Conservation (phyloP, 805 yeast species). For the Lachancea sp. region DNA sequence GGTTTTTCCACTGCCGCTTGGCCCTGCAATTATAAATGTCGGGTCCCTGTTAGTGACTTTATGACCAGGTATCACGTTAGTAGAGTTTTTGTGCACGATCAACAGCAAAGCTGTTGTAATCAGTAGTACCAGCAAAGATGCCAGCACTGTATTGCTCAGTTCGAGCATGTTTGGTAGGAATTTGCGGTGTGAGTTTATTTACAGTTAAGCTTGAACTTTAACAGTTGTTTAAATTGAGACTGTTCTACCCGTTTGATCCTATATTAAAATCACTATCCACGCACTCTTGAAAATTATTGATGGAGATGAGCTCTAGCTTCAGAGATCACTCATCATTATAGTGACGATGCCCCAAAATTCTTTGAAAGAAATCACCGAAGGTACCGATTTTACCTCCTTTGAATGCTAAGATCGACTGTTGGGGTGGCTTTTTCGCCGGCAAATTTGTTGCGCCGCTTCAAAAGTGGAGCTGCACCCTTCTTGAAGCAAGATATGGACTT, state of each 20-base stretch:
- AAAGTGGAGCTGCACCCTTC: not conserved
- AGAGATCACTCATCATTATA: not conserved
- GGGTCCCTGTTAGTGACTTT: constrained; percentile 33
- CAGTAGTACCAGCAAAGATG: constrained; percentile 16
- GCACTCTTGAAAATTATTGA: not conserved
- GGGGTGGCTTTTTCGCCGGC: not conserved
- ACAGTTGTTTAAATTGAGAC: too few species aligned
- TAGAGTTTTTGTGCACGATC: constrained; percentile 15
- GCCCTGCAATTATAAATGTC: constrained; percentile 58
- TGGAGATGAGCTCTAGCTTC: not conserved
- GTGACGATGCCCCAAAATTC: not conserved
- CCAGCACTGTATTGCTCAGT: constrained; percentile 12
- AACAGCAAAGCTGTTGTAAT: constrained; percentile 17
- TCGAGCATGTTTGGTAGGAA: too few species aligned
- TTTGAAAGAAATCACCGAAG: not conserved
- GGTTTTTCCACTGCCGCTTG: constrained; percentile 63
- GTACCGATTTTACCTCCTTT: not conserved
- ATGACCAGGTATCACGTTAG: constrained; percentile 13
- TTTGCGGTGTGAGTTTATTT: too few species aligned
- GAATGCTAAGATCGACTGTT: not conserved
- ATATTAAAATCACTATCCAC: not conserved
- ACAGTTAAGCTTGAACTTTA: too few species aligned
- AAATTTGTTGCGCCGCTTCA: constrained; percentile 1
- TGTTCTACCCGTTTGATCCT: too few species aligned
- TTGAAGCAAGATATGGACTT: constrained; percentile 7